Conservation (phyloP, 2,329 filamentous ascomycete genomes). For the Harringtonia aguacate region DNA sequence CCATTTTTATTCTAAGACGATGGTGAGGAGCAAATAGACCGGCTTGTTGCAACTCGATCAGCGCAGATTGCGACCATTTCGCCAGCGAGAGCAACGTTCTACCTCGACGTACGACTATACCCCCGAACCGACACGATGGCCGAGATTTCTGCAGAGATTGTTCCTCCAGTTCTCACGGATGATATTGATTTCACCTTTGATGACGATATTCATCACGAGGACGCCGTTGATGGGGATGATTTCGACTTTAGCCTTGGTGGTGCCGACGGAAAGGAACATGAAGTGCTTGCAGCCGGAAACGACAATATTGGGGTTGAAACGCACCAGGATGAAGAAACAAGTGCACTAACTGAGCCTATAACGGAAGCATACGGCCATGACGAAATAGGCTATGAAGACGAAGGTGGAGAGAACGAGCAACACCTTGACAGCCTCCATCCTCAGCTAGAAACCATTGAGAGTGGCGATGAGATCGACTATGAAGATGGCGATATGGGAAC, state of each 20-base stretch:
- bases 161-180: slow-evolving; percentile 6
- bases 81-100: neutral
- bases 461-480: slow-evolving; percentile 25
- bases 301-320: neutral
- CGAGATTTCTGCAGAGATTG: slow-evolving; percentile 9
- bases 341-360: neutral
- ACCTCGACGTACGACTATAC: neutral
- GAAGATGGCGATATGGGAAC: slow-evolving; percentile 17
- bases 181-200: slow-evolving; percentile 14
- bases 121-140: slow-evolving; percentile 8
- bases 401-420: neutral
- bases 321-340: neutral
- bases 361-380: slow-evolving; percentile 6
- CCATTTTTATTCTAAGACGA: too few relatives aligned
- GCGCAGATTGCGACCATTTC: neutral
- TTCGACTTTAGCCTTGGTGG: slow-evolving; percentile 21
- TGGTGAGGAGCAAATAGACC: too few relatives aligned
- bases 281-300: neutral
- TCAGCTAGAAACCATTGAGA: slow-evolving; percentile 9
- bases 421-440: slow-evolving; percentile 4
- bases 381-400: slow-evolving; percentile 12
- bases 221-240: slow-evolving; percentile 13
- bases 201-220: slow-evolving; percentile 9
- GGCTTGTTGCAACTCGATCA: too few relatives aligned
- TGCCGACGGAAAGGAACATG: slow-evolving; percentile 10